A percentile compares a stretch with the other conserved stretches of the same genome.
These are phyloP conservation scores for Esteya vermicola DNA, from an alignment of 2,329 filamentous ascomycete genomes.

Conservation along the genomic window DNA sequence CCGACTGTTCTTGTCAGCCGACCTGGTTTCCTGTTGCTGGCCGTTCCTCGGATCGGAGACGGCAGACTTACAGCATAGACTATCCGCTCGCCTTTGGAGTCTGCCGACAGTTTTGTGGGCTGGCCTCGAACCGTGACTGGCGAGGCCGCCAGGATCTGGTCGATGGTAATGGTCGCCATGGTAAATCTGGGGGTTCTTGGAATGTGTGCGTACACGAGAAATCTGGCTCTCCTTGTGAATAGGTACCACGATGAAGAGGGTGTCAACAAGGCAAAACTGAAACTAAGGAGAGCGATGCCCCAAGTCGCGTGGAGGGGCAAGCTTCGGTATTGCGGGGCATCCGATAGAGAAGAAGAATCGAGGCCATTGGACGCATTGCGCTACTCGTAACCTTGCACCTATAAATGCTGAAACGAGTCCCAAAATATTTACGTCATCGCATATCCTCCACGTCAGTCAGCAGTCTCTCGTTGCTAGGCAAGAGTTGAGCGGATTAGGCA, in stretches of 20 bases:
- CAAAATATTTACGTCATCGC: no score
- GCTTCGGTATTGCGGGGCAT: not conserved
- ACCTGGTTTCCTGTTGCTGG: not conserved
- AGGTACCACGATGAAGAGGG: no score
- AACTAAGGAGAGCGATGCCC: not conserved
- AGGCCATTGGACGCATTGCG: no score
- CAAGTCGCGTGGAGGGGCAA: not conserved
- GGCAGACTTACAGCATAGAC: slow-evolving; percentile 64
- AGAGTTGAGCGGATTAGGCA: no score
- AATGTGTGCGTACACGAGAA: not conserved
- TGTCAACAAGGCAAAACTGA: no score
- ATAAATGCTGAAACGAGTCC: no score
- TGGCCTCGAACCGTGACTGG: slow-evolving; percentile 75
- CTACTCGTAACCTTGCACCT: no score
- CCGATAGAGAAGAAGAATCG: no score
- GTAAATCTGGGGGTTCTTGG: not conserved
- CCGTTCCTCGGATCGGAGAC: not conserved
- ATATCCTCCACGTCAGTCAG: no score
- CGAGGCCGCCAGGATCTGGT: slow-evolving; percentile 68
- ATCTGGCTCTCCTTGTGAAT: not conserved
- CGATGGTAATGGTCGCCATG: slow-evolving; percentile 32
- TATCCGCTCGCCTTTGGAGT: slow-evolving; percentile 80
- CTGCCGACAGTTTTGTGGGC: slow-evolving; percentile 76
- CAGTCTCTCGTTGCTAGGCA: no score
- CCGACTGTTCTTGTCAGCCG: slow-evolving; percentile 42